Evolutionary conservation across 75 land plant genomes (phyloP), one percentile per base, ranked within the genome.

Genomic region (Sequoiadendron giganteum): DNA sequence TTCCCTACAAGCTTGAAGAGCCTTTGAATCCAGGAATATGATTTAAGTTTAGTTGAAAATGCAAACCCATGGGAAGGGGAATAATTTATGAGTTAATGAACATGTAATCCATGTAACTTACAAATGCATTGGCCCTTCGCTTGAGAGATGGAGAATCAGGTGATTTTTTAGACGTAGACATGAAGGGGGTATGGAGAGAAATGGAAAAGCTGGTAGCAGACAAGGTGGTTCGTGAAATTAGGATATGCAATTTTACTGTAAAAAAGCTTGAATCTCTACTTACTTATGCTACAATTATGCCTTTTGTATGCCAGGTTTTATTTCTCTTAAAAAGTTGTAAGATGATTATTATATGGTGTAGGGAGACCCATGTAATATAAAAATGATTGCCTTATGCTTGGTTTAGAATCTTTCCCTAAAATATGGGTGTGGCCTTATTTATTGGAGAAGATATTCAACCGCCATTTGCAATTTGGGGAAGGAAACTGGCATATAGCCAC

Each of bases 191-290:
- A 21, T 94, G 95, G 94, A 89, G 85, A 77, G 95, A 93, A 61
- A 94, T 94, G 95, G 95, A 94, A 86, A 91, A 88, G 61, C 90
- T 93, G n/a, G 94, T 93, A 10, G 90, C 85, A 55, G 93, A 90
- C 30, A 87, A 87, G 40, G 90, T 86, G 81, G 94, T 91, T 39
- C 90, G 91, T 55, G 91, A 89, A 86, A 93, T 93, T 78, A 93
- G 94, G 15, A 39, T 93, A 7, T 89, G 90, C 87, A 94, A 94
- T 86, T 94, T 89, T 75, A 89, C 91, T 19, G 68, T 89, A 91
- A 86, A 85, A n/a, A 94, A 94, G 89, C 88, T 94, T 40, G 85
- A 90, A 30, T 91, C 88, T 83, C 89, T 94, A 3, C 52, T 94
- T 25, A 61, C 16, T 49, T 79, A 86, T 79, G 91, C 94, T 42